Evolutionary conservation across 352 stramenopile genomes (phyloP).

Genomic region (Plasmopara viticola): DNA sequence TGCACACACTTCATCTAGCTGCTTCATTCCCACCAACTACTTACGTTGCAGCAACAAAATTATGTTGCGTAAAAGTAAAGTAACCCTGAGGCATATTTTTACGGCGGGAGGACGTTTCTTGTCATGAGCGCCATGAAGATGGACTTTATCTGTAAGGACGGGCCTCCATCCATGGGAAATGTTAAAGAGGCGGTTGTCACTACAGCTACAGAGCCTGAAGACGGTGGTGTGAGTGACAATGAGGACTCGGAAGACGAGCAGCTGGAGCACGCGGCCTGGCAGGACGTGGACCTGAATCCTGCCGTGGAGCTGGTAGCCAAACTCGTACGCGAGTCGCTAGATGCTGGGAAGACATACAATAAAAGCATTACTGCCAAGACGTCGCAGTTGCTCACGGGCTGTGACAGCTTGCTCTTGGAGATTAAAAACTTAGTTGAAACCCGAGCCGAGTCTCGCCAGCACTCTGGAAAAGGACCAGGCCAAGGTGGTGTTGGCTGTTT

Average conservation of each 20-base stretch:
- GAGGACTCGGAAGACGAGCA: conserved; percentile 83
- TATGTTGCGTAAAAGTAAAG: conserved; percentile 1
- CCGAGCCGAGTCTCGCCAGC: conserved; percentile 45
- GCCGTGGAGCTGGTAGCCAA: conserved; percentile 62
- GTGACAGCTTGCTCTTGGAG: conserved; percentile 65
- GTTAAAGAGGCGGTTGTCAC: not conserved
- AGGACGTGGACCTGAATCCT: conserved; percentile 79
- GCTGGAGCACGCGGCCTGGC: conserved; percentile 64
- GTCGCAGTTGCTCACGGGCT: conserved; percentile 70
- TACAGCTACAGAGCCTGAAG: conserved; percentile 19
- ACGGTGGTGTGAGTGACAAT: conserved; percentile 60
- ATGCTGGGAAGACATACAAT: conserved; percentile 82
- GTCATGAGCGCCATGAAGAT: conserved; percentile 77
- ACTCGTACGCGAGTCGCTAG: conserved; percentile 58
- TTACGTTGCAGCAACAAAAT: not conserved
- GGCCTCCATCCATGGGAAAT: conserved; percentile 3
- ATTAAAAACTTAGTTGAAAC: conserved; percentile 63
- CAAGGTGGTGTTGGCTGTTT: conserved; percentile 39
- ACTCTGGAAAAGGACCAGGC: conserved; percentile 23
- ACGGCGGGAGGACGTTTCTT: not conserved
- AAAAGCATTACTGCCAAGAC: conserved; percentile 81
- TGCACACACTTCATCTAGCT: conserved; percentile 41
- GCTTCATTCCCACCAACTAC: not conserved
- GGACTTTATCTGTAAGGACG: conserved; percentile 75
- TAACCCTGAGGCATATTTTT: too few relatives aligned